These are phyloP conservation scores for Rostrohypoxylon terebratum DNA, from an alignment of 495 filamentous ascomycete genomes.

Conservation along the genomic window DNA sequence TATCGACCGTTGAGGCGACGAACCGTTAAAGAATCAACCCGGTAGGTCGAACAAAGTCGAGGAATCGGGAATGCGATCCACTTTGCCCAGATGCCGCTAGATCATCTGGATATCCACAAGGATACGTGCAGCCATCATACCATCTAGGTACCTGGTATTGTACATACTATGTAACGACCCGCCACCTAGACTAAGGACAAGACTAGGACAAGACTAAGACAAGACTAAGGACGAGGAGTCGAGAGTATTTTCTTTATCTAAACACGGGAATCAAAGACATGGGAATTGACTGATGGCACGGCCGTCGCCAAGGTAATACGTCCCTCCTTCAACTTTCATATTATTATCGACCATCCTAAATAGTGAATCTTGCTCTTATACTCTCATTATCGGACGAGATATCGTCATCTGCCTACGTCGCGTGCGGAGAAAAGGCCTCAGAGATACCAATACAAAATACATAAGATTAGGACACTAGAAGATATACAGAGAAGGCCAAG, in stretches of 20 bases:
- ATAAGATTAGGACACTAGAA: conserved; percentile 1
- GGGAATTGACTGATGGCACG: not conserved
- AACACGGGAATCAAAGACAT: not conserved
- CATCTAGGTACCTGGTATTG: too few relatives aligned
- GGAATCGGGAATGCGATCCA: conserved; percentile 31
- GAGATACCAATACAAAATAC: not conserved
- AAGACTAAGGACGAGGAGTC: not conserved
- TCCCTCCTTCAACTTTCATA: conserved; percentile 2
- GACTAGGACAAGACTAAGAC: too few relatives aligned
- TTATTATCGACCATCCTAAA: conserved; percentile 37
- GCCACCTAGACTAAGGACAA: not conserved
- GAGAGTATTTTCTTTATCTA: conserved; percentile 2
- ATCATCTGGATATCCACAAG: conserved; percentile 10
- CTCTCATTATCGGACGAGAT: conserved; percentile 28
- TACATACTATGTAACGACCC: conserved; percentile 14
- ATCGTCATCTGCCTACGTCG: conserved; percentile 13
- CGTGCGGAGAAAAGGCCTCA: conserved; percentile 1
- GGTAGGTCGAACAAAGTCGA: conserved; percentile 23
- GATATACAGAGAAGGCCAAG: not conserved
- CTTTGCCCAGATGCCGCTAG: conserved; percentile 29
- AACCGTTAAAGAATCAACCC: conserved; percentile 34
- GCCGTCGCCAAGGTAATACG: conserved; percentile 3
- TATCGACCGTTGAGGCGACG: conserved; percentile 28
- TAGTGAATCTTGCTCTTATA: conserved; percentile 45
- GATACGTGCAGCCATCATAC: not conserved